A percentile compares a stretch with the other conserved stretches of the same genome.
Conservation (phyloP, 768 basidiomycete genomes). For the Russula vinacea region DNA sequence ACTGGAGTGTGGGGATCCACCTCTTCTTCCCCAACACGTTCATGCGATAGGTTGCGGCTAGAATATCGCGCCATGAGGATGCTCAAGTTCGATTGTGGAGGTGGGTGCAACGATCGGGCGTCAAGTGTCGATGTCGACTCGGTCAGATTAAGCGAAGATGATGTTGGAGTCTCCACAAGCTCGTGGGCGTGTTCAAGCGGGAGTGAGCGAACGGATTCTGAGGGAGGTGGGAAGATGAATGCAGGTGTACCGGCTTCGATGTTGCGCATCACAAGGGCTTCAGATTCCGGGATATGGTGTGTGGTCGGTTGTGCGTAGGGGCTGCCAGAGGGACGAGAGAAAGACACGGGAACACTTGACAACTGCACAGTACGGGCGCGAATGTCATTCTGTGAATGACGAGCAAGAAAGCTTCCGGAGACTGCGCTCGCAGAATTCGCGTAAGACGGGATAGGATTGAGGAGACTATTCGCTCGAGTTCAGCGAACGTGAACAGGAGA, state of each 20-base stretch:
- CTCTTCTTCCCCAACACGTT: constrained; percentile 13
- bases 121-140: constrained; percentile 27
- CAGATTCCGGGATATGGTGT: constrained; percentile 42
- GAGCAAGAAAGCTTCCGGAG: constrained; percentile 30
- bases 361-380: constrained; percentile 65
- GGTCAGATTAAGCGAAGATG: constrained; percentile 32
- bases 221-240: constrained; percentile 25
- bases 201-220: constrained; percentile 23
- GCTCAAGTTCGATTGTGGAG: constrained; percentile 39
- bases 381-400: constrained; percentile 62
- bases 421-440: constrained; percentile 28
- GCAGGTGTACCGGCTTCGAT: constrained; percentile 22
- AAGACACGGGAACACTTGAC: constrained; percentile 48
- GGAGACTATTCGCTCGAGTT: constrained; percentile 42
- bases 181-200: constrained; percentile 20
- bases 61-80: constrained; percentile 36
- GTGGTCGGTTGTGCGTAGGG: constrained; percentile 33
- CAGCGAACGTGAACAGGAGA: constrained; percentile 10
- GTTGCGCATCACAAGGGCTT: constrained; percentile 25
- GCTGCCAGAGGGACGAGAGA: constrained; percentile 32
- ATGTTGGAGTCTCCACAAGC: constrained; percentile 29
- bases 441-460: constrained; percentile 46
- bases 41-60: constrained; percentile 19
- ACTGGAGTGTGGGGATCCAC: constrained; percentile 12
- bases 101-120: constrained; percentile 26